These are phyloP conservation scores for Saccharomycopsis fodiens DNA, from an alignment of 805 yeast species.

Conservation along the genomic window DNA sequence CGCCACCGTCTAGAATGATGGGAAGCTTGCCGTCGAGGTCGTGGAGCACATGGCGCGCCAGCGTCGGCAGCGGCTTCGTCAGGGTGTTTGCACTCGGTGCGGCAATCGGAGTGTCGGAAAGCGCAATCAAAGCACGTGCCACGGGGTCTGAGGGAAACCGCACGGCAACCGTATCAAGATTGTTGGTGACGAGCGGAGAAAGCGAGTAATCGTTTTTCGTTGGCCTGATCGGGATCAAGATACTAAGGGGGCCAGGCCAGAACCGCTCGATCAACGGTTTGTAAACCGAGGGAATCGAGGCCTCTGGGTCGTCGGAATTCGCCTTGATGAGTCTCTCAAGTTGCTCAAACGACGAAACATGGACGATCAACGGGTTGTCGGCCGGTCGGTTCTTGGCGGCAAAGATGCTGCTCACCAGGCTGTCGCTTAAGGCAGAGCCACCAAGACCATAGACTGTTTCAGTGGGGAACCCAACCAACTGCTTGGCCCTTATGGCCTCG, in stretches of 20 bases:
- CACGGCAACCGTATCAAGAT: conserved; percentile 86
- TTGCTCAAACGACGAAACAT: conserved; percentile 72
- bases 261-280: conserved; percentile 53
- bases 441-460: conserved; percentile 97
- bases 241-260: conserved; percentile 97
- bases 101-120: conserved; percentile 84
- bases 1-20: conserved; percentile 82
- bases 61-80: conserved; percentile 89
- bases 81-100: conserved; percentile 98
- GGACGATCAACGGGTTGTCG: conserved; percentile 91
- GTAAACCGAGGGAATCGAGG: conserved; percentile 62
- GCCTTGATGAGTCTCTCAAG: conserved; percentile 53
- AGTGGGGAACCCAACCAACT: conserved; percentile 89
- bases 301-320: conserved; percentile 22
- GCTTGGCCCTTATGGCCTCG: conserved; percentile 28
- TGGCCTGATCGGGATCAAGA: conserved; percentile 70
- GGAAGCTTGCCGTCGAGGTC: conserved; percentile 81
- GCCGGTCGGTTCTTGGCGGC: conserved; percentile 89
- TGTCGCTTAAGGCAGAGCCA: conserved; percentile 71
- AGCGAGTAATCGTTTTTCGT: conserved; percentile 32
- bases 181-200: conserved; percentile 74
- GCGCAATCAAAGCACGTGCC: conserved; percentile 81
- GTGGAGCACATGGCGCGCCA: conserved; percentile 75
- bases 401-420: conserved; percentile 70
- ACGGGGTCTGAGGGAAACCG: conserved; percentile 82